Conservation (phyloP, 2,329 filamentous ascomycete species). For the Karstenula rhodostoma region DNA sequence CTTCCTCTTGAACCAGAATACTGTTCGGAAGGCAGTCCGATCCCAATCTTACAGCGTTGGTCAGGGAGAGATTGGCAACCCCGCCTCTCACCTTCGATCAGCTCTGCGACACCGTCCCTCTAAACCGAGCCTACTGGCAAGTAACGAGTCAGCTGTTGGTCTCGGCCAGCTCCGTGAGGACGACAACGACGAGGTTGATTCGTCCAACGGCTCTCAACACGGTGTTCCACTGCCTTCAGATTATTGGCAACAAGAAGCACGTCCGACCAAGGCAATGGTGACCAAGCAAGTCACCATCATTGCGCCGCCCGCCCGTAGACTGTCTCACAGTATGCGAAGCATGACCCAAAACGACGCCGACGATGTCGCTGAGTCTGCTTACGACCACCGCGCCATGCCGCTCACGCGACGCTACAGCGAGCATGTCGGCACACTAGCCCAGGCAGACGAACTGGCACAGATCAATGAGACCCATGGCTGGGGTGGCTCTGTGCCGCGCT, state of each 20-base stretch:
- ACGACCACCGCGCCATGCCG: slow-evolving; percentile 48
- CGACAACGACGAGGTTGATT: slow-evolving; percentile 71
- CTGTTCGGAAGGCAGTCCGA: slow-evolving; percentile 89
- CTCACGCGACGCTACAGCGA: slow-evolving; percentile 49
- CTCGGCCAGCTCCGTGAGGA: slow-evolving; percentile 47
- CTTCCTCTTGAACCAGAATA: slow-evolving; percentile 52
- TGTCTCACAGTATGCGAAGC: slow-evolving; percentile 62
- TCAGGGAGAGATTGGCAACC: slow-evolving; percentile 71
- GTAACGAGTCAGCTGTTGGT: slow-evolving; percentile 57
- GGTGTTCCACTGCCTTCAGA: slow-evolving; percentile 51
- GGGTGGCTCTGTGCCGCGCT: slow-evolving; percentile 36
- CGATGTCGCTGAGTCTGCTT: slow-evolving; percentile 69
- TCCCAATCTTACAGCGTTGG: slow-evolving; percentile 98
- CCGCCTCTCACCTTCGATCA: slow-evolving; percentile 56
- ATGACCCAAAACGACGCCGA: slow-evolving; percentile 75
- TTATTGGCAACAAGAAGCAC: slow-evolving; percentile 42
- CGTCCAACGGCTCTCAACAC: slow-evolving; percentile 64
- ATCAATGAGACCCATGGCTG: slow-evolving; percentile 37
- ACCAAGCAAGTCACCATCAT: slow-evolving; percentile 47
- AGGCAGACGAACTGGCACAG: slow-evolving; percentile 35
- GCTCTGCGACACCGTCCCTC: slow-evolving; percentile 80
- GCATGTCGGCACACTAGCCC: slow-evolving; percentile 33
- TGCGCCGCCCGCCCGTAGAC: slow-evolving; percentile 41
- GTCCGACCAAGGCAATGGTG: slow-evolving; percentile 33
- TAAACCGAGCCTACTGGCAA: slow-evolving; percentile 73